phyloP scores from a whole-genome alignment of 768 basidiomycete genomes.

The Naganishia onofrii region DNA sequence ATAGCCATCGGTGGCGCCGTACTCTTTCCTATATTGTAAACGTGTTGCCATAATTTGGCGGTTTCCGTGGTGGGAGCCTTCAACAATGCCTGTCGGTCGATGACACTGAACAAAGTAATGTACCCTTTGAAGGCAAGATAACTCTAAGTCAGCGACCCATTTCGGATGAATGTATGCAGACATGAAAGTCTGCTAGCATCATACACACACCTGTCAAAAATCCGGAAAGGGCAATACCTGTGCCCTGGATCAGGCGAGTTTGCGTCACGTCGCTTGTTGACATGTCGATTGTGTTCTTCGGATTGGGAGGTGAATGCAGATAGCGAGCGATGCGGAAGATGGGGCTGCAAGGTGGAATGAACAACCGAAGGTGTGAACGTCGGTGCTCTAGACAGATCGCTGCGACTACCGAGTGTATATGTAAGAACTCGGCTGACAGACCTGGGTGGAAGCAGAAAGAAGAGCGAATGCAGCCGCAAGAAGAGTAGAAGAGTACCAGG shows the following conservation, averaged over 20 bases:
- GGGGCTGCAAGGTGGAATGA: too few species aligned
- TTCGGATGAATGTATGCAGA: neutral
- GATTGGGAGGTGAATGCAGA: too few species aligned
- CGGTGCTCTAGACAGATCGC: too few species aligned
- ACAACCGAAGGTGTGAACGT: too few species aligned
- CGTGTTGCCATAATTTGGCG: slow-evolving; percentile 1
- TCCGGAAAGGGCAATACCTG: slow-evolving; percentile 7
- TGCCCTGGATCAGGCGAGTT: neutral
- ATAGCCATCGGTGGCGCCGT: neutral
- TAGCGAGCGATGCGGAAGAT: too few species aligned
- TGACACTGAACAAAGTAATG: slow-evolving; percentile 12
- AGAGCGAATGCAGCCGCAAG: too few species aligned
- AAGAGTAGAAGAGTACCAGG: too few species aligned
- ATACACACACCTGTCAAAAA: slow-evolving; percentile 6
- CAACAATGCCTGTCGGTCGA: slow-evolving; percentile 6
- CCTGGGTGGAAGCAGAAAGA: too few species aligned
- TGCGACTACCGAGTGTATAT: too few species aligned
- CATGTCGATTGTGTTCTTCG: neutral
- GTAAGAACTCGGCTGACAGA: too few species aligned
- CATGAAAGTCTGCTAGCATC: neutral
- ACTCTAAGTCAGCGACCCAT: neutral
- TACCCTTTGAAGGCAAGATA: neutral
- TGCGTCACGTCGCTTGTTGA: neutral
- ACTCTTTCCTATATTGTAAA: slow-evolving; percentile 14
- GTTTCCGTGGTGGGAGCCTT: slow-evolving; percentile 12